Evolutionary conservation across 1,284 basidiomycete species (phyloP).

Genomic region (Bondarzewia mesenterica): DNA sequence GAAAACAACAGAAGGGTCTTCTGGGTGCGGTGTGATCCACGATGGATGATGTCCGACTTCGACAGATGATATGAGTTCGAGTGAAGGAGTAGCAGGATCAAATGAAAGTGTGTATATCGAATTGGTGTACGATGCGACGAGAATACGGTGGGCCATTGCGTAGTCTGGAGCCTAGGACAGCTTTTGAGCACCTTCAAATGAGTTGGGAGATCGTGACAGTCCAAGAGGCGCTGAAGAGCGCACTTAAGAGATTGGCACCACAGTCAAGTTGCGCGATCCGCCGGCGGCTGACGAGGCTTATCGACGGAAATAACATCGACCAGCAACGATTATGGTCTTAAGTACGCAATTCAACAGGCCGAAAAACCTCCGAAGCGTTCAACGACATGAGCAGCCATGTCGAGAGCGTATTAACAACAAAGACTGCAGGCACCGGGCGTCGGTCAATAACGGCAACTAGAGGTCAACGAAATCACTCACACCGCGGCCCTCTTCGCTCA

Average conservation of each 20-base stretch:
- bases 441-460: too few species aligned
- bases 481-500: too few species aligned
- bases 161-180: not conserved
- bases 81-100: constrained; percentile 26
- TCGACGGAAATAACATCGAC: not conserved
- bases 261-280: too few species aligned
- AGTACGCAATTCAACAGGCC: not conserved
- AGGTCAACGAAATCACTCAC: too few species aligned
- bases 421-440: too few species aligned
- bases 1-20: constrained; percentile 43
- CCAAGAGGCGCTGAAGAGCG: not conserved
- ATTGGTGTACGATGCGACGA: constrained; percentile 59
- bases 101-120: constrained; percentile 43
- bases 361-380: not conserved
- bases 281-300: too few species aligned
- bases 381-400: too few species aligned
- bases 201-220: not conserved
- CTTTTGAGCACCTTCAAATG: not conserved
- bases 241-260: not conserved
- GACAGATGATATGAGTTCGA: constrained; percentile 36
- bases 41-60: constrained; percentile 58
- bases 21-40: constrained; percentile 57
- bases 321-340: not conserved
- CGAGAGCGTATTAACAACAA: too few species aligned
- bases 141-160: constrained; percentile 34